Evolutionary conservation across 2,329 filamentous ascomycete genomes (phyloP).

Genomic region (Cryphonectria radicalis): DNA sequence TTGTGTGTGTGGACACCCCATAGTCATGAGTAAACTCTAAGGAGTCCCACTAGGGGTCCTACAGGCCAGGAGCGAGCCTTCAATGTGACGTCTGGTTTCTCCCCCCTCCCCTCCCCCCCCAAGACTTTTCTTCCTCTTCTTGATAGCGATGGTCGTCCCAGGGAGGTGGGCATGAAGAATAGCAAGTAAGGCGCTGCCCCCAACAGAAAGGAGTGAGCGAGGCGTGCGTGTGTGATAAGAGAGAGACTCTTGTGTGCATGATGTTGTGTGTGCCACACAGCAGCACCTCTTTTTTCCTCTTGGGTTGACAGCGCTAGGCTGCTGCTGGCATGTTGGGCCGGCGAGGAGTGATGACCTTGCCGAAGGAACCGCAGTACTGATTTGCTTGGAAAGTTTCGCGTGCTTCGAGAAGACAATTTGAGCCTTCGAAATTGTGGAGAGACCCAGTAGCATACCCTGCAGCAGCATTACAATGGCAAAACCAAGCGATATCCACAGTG

Average conservation of each 20-base stretch:
- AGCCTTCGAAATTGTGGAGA: slow-evolving; percentile 25
- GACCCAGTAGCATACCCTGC: background rate
- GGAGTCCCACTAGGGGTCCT: background rate
- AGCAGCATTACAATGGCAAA: slow-evolving; percentile 15
- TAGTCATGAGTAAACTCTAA: background rate
- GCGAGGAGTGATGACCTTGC: slow-evolving; percentile 5
- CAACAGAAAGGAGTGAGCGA: background rate
- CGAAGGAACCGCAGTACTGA: slow-evolving; percentile 1
- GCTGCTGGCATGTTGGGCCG: background rate
- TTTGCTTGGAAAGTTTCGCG: slow-evolving; percentile 25
- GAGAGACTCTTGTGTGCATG: no score
- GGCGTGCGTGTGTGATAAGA: no score
- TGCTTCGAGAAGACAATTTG: slow-evolving; percentile 29
- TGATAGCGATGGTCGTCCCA: background rate
- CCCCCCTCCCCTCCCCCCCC: no score
- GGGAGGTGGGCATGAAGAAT: background rate
- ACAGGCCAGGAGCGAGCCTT: background rate
- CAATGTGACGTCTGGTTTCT: background rate
- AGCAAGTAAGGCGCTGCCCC: background rate
- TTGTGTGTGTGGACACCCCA: background rate
- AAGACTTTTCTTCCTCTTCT: background rate
- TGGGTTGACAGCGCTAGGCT: background rate
- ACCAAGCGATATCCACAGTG: background rate
- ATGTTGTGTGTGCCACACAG: background rate
- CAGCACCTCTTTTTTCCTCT: background rate